phyloP scores from a whole-genome alignment of 345 rosid genomes.

The Corymbia maculata region DNA sequence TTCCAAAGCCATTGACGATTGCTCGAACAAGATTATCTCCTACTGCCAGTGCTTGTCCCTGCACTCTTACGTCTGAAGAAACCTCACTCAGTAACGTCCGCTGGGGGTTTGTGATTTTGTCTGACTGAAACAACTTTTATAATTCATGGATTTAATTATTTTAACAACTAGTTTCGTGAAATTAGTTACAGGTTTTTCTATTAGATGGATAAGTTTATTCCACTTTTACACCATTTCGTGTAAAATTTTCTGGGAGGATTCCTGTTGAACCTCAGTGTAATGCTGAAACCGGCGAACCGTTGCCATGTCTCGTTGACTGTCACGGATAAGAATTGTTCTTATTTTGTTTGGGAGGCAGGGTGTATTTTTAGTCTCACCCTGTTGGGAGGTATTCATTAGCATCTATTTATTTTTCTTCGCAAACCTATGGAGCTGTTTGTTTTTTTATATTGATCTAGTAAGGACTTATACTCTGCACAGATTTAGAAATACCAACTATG shows the following conservation, averaged over 20 bases:
- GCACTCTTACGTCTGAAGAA: no score
- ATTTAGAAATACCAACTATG: neutral
- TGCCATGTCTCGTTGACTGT: neutral
- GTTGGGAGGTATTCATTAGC: neutral
- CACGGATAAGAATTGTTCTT: neutral
- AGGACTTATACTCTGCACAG: neutral
- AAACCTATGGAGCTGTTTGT: neutral
- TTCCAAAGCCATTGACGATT: no score
- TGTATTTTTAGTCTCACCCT: neutral
- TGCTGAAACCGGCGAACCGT: neutral
- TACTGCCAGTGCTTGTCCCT: no score
- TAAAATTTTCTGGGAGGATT: neutral
- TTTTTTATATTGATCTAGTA: neutral
- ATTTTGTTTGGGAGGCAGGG: neutral
- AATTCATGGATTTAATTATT: no score
- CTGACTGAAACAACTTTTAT: no score
- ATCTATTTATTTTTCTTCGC: neutral
- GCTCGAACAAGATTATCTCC: no score
- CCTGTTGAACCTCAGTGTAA: neutral
- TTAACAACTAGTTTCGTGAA: no score
- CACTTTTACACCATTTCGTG: neutral
- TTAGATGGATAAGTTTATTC: neutral
- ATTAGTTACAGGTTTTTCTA: no score
- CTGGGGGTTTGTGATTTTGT: no score
- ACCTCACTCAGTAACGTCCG: no score